Evolutionary conservation across 2,329 filamentous ascomycete species (phyloP).

Genomic region (Anisogramma anomala): DNA sequence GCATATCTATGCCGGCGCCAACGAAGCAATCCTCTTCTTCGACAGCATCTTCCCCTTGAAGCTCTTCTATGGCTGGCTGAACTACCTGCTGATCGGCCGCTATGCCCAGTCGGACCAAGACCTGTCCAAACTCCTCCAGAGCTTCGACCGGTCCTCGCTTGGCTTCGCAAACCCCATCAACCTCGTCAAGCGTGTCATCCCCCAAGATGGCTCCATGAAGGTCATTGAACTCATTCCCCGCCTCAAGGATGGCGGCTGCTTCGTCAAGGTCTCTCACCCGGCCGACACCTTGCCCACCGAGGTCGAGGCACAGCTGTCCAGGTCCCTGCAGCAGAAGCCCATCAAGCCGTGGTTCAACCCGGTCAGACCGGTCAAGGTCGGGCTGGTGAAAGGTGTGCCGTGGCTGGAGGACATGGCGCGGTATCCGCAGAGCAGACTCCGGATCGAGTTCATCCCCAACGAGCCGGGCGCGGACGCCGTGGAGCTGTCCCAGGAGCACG

Average conservation of each 20-base stretch:
- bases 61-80: conserved; percentile 30
- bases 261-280: conserved; percentile 66
- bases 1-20: conserved; percentile 63
- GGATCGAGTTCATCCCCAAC: conserved; percentile 72
- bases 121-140: conserved; percentile 37
- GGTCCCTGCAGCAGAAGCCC: conserved; percentile 55
- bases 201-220: conserved; percentile 40
- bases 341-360: conserved; percentile 88
- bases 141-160: conserved; percentile 40
- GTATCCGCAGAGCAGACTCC: conserved; percentile 64
- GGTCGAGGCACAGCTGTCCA: conserved; percentile 33
- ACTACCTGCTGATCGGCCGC: conserved; percentile 29
- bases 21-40: conserved; percentile 80
- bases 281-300: conserved; percentile 19
- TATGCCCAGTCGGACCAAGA: conserved; percentile 39
- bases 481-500: conserved; percentile 72
- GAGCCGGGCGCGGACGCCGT: conserved; percentile 58
- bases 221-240: conserved; percentile 74
- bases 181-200: conserved; percentile 51
- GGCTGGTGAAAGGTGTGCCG: conserved; percentile 69
- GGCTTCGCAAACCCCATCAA: conserved; percentile 40
- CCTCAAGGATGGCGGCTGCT: conserved; percentile 84
- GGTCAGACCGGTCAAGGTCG: conserved; percentile 57
- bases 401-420: conserved; percentile 76
- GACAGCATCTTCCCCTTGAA: conserved; percentile 83